Evolutionary conservation across 768 basidiomycete genomes (phyloP), one percentile per base, ranked within the genome.

Genomic region (Suillus plorans): DNA sequence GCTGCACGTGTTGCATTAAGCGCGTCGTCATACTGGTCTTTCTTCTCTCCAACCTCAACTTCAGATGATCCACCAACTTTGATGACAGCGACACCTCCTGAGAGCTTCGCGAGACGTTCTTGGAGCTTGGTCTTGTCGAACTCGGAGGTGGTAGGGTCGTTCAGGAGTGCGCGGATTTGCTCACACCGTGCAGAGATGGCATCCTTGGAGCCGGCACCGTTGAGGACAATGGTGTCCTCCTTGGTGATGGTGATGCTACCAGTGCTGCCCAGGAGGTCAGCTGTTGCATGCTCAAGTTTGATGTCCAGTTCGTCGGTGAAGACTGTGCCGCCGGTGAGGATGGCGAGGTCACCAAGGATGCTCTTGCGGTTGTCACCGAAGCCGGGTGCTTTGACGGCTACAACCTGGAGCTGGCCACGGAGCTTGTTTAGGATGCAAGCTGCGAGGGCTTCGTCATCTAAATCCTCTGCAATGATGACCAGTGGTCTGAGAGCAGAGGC

Each of bases 341-440:
- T 97, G 62, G 94, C 95, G 60, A 99, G 86, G 74, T 98, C 96
- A 65, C 97, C 97, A 62, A 99, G 91, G 80, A 98, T 93, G 63
- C 90, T 92, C 83, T 99, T 99, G 81, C 97, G 91, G 87, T 99
- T 99, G 81, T 99, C 97, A 72, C 97, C 97, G 77, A 99, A 99
- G 60, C 97, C 94, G 62, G 97, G 97, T 20, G 97, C 96, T 83
- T 99, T 98, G 81, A 99, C 88, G 58, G 95, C 96, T 58, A 81
- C 89, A 67, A 99, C 97, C 73, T 91, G 89, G 64, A 99, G 89
- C 77, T 98, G 97, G 41, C 97, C 97, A 69, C 97, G 94, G 67
- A 99, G 92, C 85, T 98, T 99, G 92, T 99, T 99, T 78, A 98
- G 88, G 73, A 99, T 96, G 76, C 94, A 96, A 28, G 96, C 97